Evolutionary conservation across 208 protist genomes (phyloP), one percentile per base, ranked within the genome.

Genomic region (Acanthamoeba healyi): DNA sequence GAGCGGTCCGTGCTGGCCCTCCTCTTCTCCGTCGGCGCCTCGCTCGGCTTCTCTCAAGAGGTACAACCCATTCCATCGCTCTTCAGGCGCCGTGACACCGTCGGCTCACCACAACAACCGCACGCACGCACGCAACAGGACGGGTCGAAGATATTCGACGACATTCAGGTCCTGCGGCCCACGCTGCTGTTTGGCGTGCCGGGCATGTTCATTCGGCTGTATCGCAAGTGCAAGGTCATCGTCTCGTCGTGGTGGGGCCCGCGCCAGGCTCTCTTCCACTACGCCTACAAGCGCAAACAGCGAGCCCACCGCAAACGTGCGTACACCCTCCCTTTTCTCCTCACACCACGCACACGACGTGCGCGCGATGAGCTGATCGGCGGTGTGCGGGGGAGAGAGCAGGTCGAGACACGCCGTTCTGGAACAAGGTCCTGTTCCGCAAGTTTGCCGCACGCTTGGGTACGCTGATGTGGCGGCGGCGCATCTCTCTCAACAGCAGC

Each of bases 141-240:
- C 70, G 95, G 97, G 0, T 82, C 79, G 34, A 96, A 97, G 49
- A 44, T 98, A 14, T 91, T 95, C 34, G 95, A 96, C 34, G 98
- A 98, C 84, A 96, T 98, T 40, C 36, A 94, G 36, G 94, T 72
- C 17, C 95, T 98, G 24, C 92, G 90, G 10, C 98, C 98, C 19
- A 98, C 97, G 19, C 79, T 98, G 67, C 96, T 98, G 54, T 42
- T 82, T 12, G 38, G 54, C 29, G 97, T 98, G 36, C 98, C 98
- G 54, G 86, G 97, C 79, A 94, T 98, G 38, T 98, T 97, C 88
- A 95, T 97, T 72, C 87, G 95, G 56, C 91, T 98, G 0, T 96
- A 98, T 74, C 81, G 97, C n/a, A 95, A 95, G 58, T 91, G 97
- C 4, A 81, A 93, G 34, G 56, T 91, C 38, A 91, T 91, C 49